phyloP scores from a whole-genome alignment of 2,329 filamentous ascomycete genomes.

The Fusarium sp. region DNA sequence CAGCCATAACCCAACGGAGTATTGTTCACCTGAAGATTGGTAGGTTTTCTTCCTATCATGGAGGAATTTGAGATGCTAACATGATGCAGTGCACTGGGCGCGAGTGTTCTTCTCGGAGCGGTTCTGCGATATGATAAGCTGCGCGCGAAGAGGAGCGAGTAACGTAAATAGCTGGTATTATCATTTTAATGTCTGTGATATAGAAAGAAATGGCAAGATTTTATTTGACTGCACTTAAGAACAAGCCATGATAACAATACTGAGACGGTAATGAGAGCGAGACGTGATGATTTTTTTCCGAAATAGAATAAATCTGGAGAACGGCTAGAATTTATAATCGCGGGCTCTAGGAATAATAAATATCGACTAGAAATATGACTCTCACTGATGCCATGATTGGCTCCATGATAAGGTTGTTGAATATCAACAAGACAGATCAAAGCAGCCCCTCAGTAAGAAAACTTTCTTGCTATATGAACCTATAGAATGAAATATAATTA shows the following conservation, averaged over 20 bases:
- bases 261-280: accelerated
- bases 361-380: accelerated
- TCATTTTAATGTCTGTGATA: too few species aligned
- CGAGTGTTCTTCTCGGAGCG: conserved; percentile 5
- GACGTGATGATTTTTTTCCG: accelerated
- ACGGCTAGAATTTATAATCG: accelerated
- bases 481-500: accelerated
- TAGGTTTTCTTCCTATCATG: accelerated
- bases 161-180: accelerated
- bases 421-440: accelerated
- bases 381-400: background rate
- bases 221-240: background rate
- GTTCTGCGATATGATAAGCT: conserved; percentile 9
- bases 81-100: background rate
- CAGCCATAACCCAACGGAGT: conserved; percentile 4
- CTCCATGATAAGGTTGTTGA: background rate
- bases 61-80: background rate
- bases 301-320: accelerated
- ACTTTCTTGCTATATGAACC: accelerated
- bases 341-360: accelerated
- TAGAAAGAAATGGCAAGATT: accelerated
- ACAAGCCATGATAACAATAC: background rate
- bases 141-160: accelerated
- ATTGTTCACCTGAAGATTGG: conserved; percentile 16
- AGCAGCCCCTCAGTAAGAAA: too few species aligned